Evolutionary conservation across 306 rosid species (phyloP).

Genomic region (Cicer judaicum): DNA sequence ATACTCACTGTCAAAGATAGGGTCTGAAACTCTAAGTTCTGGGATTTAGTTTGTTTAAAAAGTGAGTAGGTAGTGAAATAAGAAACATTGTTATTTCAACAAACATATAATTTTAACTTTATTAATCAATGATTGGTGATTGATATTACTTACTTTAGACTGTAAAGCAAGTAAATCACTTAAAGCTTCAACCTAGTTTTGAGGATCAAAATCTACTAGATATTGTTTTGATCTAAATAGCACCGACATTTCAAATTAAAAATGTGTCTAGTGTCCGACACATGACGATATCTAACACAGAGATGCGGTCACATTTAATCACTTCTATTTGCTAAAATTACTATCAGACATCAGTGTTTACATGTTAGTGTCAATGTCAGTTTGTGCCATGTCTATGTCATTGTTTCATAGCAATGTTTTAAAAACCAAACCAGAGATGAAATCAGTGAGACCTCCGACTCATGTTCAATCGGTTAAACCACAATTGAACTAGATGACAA

Average conservation of each 20-base stretch:
- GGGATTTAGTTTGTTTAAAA: not conserved
- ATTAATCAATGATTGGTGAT: not conserved
- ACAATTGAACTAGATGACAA: no score
- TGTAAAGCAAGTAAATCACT: not conserved
- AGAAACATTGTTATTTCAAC: not conserved
- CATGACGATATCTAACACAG: not conserved
- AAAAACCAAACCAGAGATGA: no score
- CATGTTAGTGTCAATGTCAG: not conserved
- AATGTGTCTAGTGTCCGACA: not conserved
- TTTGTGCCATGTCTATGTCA: no score
- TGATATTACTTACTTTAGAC: not conserved
- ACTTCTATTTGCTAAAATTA: not conserved
- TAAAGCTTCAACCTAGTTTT: not conserved
- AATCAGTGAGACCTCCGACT: no score
- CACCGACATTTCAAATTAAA: not conserved
- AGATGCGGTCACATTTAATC: not conserved
- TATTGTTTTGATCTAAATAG: not conserved
- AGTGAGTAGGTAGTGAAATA: not conserved
- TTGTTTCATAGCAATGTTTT: no score
- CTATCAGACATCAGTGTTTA: not conserved
- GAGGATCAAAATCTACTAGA: not conserved
- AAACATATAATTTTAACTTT: not conserved
- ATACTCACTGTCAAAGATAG: conserved; percentile 36
- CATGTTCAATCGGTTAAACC: no score
- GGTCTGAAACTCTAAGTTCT: conserved; percentile 26